Evolutionary conservation across 1,139 yeast genomes (phyloP).

Genomic region (Diutina sp.): DNA sequence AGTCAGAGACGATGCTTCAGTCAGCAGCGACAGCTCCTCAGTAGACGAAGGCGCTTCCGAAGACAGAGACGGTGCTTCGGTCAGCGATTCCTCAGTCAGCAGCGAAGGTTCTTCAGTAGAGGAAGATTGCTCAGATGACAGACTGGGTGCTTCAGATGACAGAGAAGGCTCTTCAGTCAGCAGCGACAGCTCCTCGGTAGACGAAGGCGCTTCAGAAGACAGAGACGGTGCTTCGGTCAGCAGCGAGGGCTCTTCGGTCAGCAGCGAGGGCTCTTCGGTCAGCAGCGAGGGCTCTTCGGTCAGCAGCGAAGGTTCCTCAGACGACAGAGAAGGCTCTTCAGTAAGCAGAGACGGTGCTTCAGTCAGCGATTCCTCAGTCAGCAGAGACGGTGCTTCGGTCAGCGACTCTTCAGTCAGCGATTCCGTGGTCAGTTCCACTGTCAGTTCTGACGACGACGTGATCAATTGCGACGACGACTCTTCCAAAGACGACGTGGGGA

Average conservation of each 20-base stretch:
- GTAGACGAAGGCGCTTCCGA: neutral
- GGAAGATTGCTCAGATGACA: too few species aligned
- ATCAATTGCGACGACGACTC: neutral
- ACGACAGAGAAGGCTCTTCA: neutral
- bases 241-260: neutral
- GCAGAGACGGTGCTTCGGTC: neutral
- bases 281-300: neutral
- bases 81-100: too few species aligned
- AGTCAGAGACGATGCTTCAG: neutral
- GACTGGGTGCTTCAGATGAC: neutral
- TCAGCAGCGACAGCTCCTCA: neutral
- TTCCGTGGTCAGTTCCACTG: neutral
- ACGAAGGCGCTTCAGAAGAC: too few species aligned
- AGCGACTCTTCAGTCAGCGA: neutral
- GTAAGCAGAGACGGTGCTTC: neutral
- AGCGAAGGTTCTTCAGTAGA: too few species aligned
- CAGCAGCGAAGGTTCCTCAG: neutral
- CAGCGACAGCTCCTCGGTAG: too few species aligned
- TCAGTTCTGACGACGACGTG: neutral
- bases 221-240: neutral
- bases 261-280: neutral
- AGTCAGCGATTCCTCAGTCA: neutral
- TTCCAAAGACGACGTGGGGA: neutral
- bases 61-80: neutral
- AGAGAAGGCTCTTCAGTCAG: neutral